Evolutionary conservation across 1,284 basidiomycete species (phyloP).

Genomic region (Quambalaria eucalypti): DNA sequence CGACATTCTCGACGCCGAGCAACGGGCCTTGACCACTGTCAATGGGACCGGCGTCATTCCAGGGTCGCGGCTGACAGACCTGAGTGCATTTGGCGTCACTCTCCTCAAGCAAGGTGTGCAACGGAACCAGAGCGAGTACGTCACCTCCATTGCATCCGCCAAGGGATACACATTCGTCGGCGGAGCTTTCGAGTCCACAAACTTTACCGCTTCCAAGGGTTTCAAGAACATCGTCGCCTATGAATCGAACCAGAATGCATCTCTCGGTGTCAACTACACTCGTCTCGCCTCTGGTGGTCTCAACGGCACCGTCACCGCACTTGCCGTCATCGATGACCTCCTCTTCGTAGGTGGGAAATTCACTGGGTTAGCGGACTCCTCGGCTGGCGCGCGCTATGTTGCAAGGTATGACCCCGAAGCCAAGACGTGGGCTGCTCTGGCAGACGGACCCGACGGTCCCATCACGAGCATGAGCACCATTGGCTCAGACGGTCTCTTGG

Average conservation of each 20-base stretch:
- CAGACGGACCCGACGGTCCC: conserved; percentile 65
- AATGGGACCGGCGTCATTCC: conserved; percentile 51
- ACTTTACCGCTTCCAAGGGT: conserved; percentile 1
- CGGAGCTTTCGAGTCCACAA: conserved; percentile 59
- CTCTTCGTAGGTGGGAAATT: conserved; percentile 82
- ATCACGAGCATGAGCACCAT: conserved; percentile 58
- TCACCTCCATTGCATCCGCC: conserved; percentile 54
- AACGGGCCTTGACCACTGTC: conserved; percentile 12
- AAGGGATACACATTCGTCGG: conserved; percentile 60
- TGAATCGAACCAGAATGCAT: conserved; percentile 52
- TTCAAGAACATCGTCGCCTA: conserved; percentile 66
- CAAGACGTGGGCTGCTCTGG: conserved; percentile 64
- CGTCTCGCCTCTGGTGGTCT: conserved; percentile 43
- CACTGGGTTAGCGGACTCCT: conserved; percentile 57
- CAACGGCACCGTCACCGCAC: conserved; percentile 33
- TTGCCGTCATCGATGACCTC: conserved; percentile 42
- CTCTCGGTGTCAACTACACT: conserved; percentile 48
- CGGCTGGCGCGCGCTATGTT: conserved; percentile 54
- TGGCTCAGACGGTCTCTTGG: conserved; percentile 54
- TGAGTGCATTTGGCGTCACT: conserved; percentile 60
- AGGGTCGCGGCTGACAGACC: conserved; percentile 63
- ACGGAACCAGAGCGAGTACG: conserved; percentile 21
- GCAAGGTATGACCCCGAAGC: conserved; percentile 65
- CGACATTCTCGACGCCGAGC: conserved; percentile 24
- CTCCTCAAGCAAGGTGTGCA: conserved; percentile 49